Evolutionary conservation across 2,329 filamentous ascomycete genomes (phyloP), one percentile per base, ranked within the genome.

Genomic region (Diaporthe amygdali): DNA sequence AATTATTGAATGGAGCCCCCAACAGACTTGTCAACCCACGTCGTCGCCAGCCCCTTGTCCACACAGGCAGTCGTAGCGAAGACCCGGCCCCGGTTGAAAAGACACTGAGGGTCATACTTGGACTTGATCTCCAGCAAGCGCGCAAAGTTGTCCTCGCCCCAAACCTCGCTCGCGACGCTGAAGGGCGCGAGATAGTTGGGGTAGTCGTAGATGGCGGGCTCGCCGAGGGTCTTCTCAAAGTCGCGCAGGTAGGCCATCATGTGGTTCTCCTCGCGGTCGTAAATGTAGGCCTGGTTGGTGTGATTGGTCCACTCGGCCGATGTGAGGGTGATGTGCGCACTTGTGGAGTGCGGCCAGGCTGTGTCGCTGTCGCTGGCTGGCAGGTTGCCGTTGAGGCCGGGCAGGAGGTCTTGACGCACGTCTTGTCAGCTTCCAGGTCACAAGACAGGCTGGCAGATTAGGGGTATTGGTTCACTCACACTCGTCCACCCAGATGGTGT

Each of bases 281-380:
- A 61, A 0, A 71, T 7, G 37, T 37, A 71, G 10, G 63, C 69
- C 37, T 59, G 51, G 63, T 71, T 71, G 32, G 52, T 51, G 44
- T 71, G 63, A n/a, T 71, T 71, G 44, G 52, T 68, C 69, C 69
- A 71, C 64, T 68, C 64, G 15, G 54, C 44, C 8, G 69, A 71
- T 5, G 52, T 71, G 34, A 71, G 64, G 41, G 69, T 71, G 37
- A 71, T 68, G 54, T 71, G 69, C 8, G 52, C 52, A 27, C 59
- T 71, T 2, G 69, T 71, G 5, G 69, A 66, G 54, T 71, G 69
- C 3, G 69, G 69, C 69, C 69, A 71, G 34, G 69, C 69, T 9
- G 69, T 71, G 14, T 68, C 63, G 15, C 44, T 68, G 52, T 71
- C 69, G 41, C 64, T 68, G 14, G 30, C 52, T 27, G 69, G 69